Evolutionary conservation across 768 basidiomycete genomes (phyloP).

Genomic region (Cystobasidium ongulense): DNA sequence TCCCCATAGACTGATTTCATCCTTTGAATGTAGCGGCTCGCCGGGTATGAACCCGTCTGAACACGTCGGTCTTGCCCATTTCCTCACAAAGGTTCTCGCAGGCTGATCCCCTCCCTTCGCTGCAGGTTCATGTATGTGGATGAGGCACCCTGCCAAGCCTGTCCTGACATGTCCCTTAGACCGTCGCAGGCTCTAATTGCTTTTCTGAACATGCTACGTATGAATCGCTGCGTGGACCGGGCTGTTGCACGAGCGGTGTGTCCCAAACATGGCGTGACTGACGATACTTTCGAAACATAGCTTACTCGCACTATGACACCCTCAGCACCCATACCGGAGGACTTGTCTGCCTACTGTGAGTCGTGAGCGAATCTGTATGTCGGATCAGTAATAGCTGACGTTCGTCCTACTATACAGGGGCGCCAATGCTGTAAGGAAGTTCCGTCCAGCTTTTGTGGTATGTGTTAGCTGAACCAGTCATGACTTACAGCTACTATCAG

Average conservation of each 20-base stretch:
- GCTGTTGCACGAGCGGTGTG: not conserved
- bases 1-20: too few relatives aligned
- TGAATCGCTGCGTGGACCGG: not conserved
- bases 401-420: not conserved
- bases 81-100: not conserved
- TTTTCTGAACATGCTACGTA: not conserved
- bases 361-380: not conserved
- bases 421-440: not conserved
- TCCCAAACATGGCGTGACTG: not conserved
- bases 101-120: not conserved
- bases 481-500: not conserved
- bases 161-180: not conserved
- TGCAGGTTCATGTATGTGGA: not conserved
- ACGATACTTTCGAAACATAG: too few relatives aligned
- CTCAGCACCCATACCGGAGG: not conserved
- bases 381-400: not conserved
- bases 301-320: too few relatives aligned
- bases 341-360: not conserved
- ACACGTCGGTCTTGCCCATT: not conserved
- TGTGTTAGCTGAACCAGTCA: not conserved
- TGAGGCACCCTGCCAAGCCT: not conserved
- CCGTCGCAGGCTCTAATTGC: not conserved
- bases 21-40: too few relatives aligned
- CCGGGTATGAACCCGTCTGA: too few relatives aligned
- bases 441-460: not conserved